Evolutionary conservation across 2,329 filamentous ascomycete species (phyloP).

Genomic region (Pseudocercospora crystallina): DNA sequence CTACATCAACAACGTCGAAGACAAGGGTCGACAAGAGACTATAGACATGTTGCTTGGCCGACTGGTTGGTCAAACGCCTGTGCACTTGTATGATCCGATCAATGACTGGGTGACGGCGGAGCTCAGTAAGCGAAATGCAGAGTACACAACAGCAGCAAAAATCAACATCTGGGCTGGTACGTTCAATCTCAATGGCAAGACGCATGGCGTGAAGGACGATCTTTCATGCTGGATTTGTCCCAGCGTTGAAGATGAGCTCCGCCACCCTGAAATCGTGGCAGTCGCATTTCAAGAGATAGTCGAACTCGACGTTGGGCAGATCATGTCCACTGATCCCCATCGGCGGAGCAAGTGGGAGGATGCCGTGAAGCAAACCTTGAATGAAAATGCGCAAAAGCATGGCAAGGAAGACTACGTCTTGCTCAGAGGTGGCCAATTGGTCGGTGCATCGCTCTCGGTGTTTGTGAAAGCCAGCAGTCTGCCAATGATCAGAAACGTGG

Average conservation of each 20-base stretch:
- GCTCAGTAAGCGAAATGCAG: conserved; percentile 62
- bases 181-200: conserved; percentile 92
- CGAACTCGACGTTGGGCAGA: conserved; percentile 94
- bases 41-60: conserved; percentile 93
- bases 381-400: conserved; percentile 63
- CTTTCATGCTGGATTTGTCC: conserved; percentile 84
- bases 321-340: conserved; percentile 95
- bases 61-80: conserved; percentile 76
- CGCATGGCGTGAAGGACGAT: conserved; percentile 73
- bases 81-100: conserved; percentile 88
- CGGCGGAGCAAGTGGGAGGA: conserved; percentile 83
- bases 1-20: conserved; percentile 97
- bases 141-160: conserved; percentile 72
- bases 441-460: conserved; percentile 87
- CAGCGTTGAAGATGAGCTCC: conserved; percentile 52
- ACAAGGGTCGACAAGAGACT: conserved; percentile 87
- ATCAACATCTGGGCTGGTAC: conserved; percentile 85
- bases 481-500: conserved; percentile 88
- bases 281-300: conserved; percentile 98
- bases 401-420: conserved; percentile 81
- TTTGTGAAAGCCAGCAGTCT: conserved; percentile 81
- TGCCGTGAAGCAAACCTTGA: conserved; percentile 75
- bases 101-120: conserved; percentile 85
- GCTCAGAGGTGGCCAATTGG: conserved; percentile 86
- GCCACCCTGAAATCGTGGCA: conserved; percentile 79